Base-by-base conservation (phyloP, 2,329 filamentous ascomycete species). In the Arthrobotrys conoides region DNA sequence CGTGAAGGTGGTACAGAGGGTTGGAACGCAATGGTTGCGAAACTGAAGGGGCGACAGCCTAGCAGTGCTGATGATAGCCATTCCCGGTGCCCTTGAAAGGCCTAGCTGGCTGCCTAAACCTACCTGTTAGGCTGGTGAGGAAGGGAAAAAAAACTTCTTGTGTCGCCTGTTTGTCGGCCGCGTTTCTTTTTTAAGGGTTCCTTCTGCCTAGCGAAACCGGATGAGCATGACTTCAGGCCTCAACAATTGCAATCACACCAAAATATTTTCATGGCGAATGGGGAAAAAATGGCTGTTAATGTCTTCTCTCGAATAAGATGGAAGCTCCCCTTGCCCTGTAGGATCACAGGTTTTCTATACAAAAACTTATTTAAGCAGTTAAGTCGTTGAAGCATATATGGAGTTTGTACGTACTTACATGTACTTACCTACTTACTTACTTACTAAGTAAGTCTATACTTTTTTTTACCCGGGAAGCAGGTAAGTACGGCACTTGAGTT, bases 1-100 rank as follows among this genome's bases (percentile, higher is more conserved):
- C 71, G 70, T 6, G 70, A 75, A 24, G 76, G 76, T 51, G 76
- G 76, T 10, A 51, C 70, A 33, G 76, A 79, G 18, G 70, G 64
- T 8, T 79, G 76, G 76, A 70, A 61, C 36, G 49, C 38, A 18
- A 69, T 71, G 48, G 51, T 75, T n/a, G 18, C 65, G 12, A 59
- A 24, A 36, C 20, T 70, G 38, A 71, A 68, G 24, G 33, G 64
- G 16, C 41, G 55, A 64, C 59, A 64, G 44, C 36, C 49, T 65
- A 36, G 49, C 18, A 14, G 57, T 10, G 57, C 49, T 41, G 63
- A 67, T 67, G 63, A 49, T 51, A 30, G 36, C 49, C 46, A 41
- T 71, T 71, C 59, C 53, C 38, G 49, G 55, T 51, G 65, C 16
- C 49, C 48, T 53, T 71, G 67, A 53, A 33, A 3, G 12, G 51